Evolutionary conservation across 192 early-diverging fungal genomes (phyloP), one percentile per base, ranked within the genome.

Genomic region (Glomus cerebriforme): DNA sequence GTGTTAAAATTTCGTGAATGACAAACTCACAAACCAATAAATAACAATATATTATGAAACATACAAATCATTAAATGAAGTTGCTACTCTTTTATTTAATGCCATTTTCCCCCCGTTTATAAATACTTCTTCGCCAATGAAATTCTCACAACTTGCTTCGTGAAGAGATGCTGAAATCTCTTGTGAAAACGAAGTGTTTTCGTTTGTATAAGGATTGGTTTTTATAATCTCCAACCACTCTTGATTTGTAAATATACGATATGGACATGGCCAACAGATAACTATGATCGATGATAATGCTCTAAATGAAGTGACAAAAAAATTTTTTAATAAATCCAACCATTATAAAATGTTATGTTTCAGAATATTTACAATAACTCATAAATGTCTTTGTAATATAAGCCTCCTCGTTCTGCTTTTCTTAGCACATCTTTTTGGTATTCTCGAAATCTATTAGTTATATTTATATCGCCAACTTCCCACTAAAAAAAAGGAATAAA

Each of bases 241-340:
- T 80, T 39, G 54, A 62, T 74, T 80, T 35, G 79, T 80, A 65
- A 80, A 80, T 22, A 73, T 65, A 45, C 27, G 71, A 27, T 79
- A 79, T 47, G 70, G 79, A 64, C 79, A 79, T 9, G 79, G 70
- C 68, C 59, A 79, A 54, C 58, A 65, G 35, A 80, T 19, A 29
- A 80, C 71, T 4, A 80, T 80, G 54, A 80, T 80, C 10, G 79
- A 80, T 29, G 79, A 74, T 67, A 80, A 74, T 19, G 59, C 79
- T 64, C 79, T 80, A 64, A 80, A 79, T 79, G 32, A 76, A 63
- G n/a, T 47, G 34, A 80, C 22, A 26, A 70, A 70, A 49, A 73
- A 79, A 72, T 19, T n/a, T 29, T 70, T 63, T 24, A 80, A 37
- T 74, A 74, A 65, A 62, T 47, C 45, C 29, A 63, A 64, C 31